Conservation (phyloP, 148 eudicot species). For the Salicornia ramosissima region DNA sequence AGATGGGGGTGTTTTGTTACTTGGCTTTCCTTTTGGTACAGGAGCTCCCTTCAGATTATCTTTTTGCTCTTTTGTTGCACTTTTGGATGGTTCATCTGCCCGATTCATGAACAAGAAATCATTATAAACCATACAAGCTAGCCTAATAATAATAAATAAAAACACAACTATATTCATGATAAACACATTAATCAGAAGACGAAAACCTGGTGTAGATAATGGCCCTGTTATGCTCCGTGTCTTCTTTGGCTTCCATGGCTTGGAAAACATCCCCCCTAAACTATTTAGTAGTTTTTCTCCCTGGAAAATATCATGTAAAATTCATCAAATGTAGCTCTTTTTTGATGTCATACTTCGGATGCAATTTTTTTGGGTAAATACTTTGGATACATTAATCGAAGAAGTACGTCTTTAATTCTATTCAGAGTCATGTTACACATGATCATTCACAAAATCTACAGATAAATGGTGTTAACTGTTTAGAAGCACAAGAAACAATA, state of each 20-base stretch:
- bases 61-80: slow-evolving; percentile 47
- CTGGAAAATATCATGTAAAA: slow-evolving; percentile 32
- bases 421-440: not conserved
- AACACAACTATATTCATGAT: not conserved
- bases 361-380: no score
- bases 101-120: slow-evolving; percentile 20
- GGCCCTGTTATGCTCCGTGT: slow-evolving; percentile 59
- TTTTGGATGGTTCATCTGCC: slow-evolving; percentile 33
- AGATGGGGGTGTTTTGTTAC: slow-evolving; percentile 45
- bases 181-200: not conserved
- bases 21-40: slow-evolving; percentile 36
- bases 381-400: not conserved
- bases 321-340: not conserved
- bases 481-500: not conserved
- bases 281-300: slow-evolving; percentile 79
- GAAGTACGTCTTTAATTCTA: not conserved
- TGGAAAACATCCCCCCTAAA: slow-evolving; percentile 95
- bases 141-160: not conserved
- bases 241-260: slow-evolving; percentile 89
- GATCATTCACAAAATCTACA: not conserved
- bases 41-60: slow-evolving; percentile 46
- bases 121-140: not conserved
- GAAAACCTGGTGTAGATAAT: slow-evolving; percentile 41
- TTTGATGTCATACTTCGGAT: no score
- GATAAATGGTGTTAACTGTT: not conserved